phyloP scores from a whole-genome alignment of 2,329 filamentous ascomycete genomes.

The Nigrograna mackinnonii region DNA sequence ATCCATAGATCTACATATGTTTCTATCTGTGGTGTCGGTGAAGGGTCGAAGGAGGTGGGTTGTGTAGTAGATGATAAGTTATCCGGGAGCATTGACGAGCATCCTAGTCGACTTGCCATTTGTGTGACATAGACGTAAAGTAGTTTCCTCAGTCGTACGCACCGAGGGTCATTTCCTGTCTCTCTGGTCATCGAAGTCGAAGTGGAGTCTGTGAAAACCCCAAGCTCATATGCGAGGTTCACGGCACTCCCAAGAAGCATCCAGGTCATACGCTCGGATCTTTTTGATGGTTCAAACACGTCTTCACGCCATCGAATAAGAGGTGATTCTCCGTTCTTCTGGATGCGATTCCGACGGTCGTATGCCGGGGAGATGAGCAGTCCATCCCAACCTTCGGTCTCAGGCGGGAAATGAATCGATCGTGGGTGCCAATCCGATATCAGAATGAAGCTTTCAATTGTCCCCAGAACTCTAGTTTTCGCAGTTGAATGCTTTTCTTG shows the following conservation, averaged over 20 bases:
- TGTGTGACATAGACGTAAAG: slow-evolving; percentile 46
- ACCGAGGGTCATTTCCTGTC: too few relatives aligned
- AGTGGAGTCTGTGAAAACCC: slow-evolving; percentile 45
- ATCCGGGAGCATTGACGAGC: slow-evolving; percentile 48
- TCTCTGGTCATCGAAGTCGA: slow-evolving; percentile 5
- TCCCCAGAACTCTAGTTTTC: slow-evolving; percentile 46
- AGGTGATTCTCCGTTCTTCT: background rate
- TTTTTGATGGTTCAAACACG: slow-evolving; percentile 50
- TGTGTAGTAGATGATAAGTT: slow-evolving; percentile 19
- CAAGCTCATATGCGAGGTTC: slow-evolving; percentile 50
- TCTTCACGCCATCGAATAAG: slow-evolving; percentile 45
- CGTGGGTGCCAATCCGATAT: slow-evolving; percentile 56
- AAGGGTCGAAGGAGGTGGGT: background rate
- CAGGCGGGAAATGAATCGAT: slow-evolving; percentile 51
- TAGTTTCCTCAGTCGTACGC: slow-evolving; percentile 1
- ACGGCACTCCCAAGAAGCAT: slow-evolving; percentile 54
- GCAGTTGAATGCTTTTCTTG: slow-evolving; percentile 50
- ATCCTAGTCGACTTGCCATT: slow-evolving; percentile 47
- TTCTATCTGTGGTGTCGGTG: background rate
- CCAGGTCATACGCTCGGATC: slow-evolving; percentile 58
- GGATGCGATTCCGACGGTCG: slow-evolving; percentile 14
- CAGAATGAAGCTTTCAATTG: slow-evolving; percentile 51
- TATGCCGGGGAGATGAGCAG: slow-evolving; percentile 9
- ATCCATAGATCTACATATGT: slow-evolving; percentile 24
- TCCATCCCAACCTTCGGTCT: slow-evolving; percentile 52